Percentiles rank a stretch among this genome's conserved stretches.
Conservation (phyloP, 1,284 basidiomycete genomes). For the Trametes sp. region DNA sequence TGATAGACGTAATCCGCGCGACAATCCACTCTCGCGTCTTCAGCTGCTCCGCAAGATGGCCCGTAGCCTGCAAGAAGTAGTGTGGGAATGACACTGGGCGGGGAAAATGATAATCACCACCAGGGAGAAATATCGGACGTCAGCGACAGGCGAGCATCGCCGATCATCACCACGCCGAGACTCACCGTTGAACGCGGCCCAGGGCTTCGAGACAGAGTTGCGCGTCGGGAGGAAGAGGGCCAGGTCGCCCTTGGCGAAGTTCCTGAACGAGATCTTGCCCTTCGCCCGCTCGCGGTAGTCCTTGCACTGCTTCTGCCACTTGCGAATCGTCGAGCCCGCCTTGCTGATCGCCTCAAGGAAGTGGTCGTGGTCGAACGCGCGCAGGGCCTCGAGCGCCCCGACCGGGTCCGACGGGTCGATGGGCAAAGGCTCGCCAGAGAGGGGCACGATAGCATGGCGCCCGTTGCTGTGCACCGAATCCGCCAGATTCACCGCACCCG, state of each 20-base stretch:
- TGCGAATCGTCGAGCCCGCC: constrained; percentile 86
- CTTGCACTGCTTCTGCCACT: constrained; percentile 97
- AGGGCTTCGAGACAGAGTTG: constrained; percentile 90
- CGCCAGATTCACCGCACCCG: constrained; percentile 34
- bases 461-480: constrained; percentile 57
- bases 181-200: constrained; percentile 96
- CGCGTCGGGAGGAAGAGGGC: constrained; percentile 96
- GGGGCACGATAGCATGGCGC: constrained; percentile 59
- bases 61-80: constrained; percentile 92
- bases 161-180: constrained; percentile 31
- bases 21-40: constrained; percentile 94
- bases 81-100: constrained; percentile 91
- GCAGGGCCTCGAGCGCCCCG: constrained; percentile 70
- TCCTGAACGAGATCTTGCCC: constrained; percentile 93
- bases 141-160: constrained; percentile 26
- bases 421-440: constrained; percentile 69
- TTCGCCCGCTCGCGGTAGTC: constrained; percentile 91
- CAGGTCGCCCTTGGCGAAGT: constrained; percentile 92
- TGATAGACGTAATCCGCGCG: constrained; percentile 88
- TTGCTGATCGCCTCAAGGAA: constrained; percentile 85
- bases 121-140: constrained; percentile 48
- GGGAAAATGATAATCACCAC: constrained; percentile 20
- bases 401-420: constrained; percentile 78
- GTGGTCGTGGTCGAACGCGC: constrained; percentile 82
- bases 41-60: constrained; percentile 84